Evolutionary conservation across 2,329 filamentous ascomycete species (phyloP).

Genomic region (Exophiala sp.): DNA sequence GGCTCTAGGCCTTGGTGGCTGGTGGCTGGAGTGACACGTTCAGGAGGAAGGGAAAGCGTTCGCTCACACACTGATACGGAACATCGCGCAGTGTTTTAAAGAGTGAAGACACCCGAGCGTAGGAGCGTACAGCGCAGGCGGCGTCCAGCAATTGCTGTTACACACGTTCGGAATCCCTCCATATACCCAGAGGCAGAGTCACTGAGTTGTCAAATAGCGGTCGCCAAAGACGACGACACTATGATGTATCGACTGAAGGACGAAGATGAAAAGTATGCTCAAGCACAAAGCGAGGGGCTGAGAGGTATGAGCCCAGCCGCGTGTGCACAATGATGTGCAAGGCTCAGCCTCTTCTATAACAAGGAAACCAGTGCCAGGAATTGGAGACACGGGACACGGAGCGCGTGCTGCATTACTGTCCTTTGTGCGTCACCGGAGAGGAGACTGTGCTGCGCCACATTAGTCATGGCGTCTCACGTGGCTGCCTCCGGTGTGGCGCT

Average conservation of each 20-base stretch:
- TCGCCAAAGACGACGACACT: background rate
- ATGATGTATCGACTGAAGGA: background rate
- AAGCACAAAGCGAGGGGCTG: background rate
- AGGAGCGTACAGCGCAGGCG: background rate
- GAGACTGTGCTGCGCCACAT: background rate
- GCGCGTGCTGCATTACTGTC: background rate
- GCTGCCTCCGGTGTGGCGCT: no score
- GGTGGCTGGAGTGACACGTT: background rate
- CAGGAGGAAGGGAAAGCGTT: no score
- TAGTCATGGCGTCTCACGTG: no score
- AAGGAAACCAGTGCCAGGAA: background rate
- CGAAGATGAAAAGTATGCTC: background rate
- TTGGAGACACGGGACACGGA: background rate
- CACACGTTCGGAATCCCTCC: no score
- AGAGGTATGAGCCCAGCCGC: conserved; percentile 4
- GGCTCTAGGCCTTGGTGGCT: background rate
- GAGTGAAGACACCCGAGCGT: background rate
- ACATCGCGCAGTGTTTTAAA: background rate
- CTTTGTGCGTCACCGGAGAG: background rate
- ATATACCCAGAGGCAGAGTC: no score
- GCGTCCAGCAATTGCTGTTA: no score
- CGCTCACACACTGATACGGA: background rate
- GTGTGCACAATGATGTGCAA: background rate
- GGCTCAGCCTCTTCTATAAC: background rate
- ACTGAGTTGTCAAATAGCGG: no score